Conservation (phyloP, 371 early-diverging fungal species). For the Mortierella sp. region DNA sequence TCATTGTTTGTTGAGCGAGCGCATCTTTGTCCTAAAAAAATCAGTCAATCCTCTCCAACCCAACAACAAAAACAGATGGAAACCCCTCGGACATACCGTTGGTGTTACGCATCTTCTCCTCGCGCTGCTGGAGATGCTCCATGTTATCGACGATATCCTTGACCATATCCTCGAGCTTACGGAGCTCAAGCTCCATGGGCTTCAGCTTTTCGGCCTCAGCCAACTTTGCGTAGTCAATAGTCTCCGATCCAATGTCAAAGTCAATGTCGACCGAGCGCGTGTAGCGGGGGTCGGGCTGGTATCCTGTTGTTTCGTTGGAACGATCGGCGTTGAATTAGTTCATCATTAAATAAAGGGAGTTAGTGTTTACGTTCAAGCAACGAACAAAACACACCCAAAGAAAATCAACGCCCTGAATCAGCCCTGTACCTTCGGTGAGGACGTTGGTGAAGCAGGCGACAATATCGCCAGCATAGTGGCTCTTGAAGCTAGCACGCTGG, state of each 20-base stretch:
- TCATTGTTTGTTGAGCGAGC: too few species aligned
- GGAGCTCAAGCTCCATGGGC: constrained; percentile 92
- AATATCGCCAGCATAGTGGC: constrained; percentile 87
- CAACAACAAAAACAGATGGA: not conserved
- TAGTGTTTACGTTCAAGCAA: not conserved
- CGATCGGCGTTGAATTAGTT: too few species aligned
- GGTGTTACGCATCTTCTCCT: constrained; percentile 86
- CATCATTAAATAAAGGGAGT: too few species aligned
- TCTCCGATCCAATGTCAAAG: constrained; percentile 89
- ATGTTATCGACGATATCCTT: constrained; percentile 85
- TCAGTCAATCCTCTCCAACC: not conserved
- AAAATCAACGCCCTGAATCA: not conserved
- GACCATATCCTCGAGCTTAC: constrained; percentile 81
- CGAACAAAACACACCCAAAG: not conserved
- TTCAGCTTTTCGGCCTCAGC: constrained; percentile 83
- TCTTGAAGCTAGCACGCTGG: constrained; percentile 73
- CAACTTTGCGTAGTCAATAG: constrained; percentile 77
- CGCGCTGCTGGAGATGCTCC: constrained; percentile 83
- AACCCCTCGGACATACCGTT: constrained; percentile 77
- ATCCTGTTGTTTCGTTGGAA: constrained; percentile 57
- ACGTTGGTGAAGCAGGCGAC: constrained; percentile 89
- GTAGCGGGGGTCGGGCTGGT: constrained; percentile 68
- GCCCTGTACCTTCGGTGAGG: constrained; percentile 72
- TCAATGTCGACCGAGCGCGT: constrained; percentile 79
- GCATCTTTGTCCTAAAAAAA: not conserved